Evolutionary conservation across 441 rosid species (phyloP), one percentile per base, ranked within the genome.

Genomic region (Corymbia citriodora): DNA sequence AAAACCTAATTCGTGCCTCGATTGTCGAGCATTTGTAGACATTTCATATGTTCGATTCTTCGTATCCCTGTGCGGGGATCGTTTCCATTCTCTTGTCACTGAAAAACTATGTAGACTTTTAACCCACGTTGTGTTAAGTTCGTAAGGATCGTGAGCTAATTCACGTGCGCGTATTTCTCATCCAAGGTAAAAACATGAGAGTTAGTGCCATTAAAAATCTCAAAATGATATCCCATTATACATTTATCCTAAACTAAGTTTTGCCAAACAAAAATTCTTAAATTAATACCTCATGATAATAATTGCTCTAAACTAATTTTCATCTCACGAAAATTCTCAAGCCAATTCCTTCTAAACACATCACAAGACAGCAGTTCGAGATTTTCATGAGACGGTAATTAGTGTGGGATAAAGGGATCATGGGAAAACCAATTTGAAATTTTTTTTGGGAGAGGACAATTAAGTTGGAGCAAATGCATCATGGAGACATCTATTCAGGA

Each of bases 181-280:
- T 12, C 31, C 8, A 7, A 63, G 11, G 15, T 29, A 29, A 29
- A 63, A 29, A 63, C 17, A 29, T 12, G 3, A 63, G 33, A 17
- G 17, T 13, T 2, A 9, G 3, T 29, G 70, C 10, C 15, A 40
- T 79, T 45, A 40, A 23, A 40, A 40, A 45, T 79, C 17, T 13
- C 29, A 74, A 40, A 74, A 40, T 21, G n/a, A 10, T 8, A 40
- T 17, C n/a, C 0, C 17, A 23, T 12, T 6, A 40, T 79, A 11
- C 2, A 7, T 79, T 79, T 45, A 4, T 0, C 52, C 2, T 8
- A 13, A 40, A 72, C 8, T 36, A 72, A 36, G 18, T 2, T 72
- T 36, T 0, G 6, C 25, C 4, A 11, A 4, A 2, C 3, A 8
- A 36, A 10, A 40, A 3, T 0, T 1, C 5, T 40, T 7, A 3